Evolutionary conservation across 2,329 filamentous ascomycete species (phyloP).

Genomic region (Ampelomyces quisqualis): DNA sequence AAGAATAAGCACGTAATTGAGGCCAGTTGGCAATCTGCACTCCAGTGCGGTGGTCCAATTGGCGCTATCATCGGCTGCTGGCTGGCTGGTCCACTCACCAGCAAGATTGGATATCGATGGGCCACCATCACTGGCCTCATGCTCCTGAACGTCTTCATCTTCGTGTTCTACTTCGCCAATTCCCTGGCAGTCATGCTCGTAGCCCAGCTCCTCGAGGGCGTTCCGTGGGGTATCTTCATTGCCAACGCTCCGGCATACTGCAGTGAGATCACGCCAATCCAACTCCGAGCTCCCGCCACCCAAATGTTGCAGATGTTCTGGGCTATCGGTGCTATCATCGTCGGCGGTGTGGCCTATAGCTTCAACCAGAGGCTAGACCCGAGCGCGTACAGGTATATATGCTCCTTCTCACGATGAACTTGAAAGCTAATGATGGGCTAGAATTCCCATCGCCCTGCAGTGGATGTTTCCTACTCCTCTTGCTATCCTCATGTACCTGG

Average conservation of each 20-base stretch:
- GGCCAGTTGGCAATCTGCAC: constrained; percentile 59
- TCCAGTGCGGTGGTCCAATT: constrained; percentile 57
- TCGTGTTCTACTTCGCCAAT: constrained; percentile 59
- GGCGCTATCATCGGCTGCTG: constrained; percentile 63
- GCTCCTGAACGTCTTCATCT: constrained; percentile 60
- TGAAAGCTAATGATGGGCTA: constrained; percentile 13
- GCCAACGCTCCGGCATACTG: constrained; percentile 65
- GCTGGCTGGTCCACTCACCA: constrained; percentile 62
- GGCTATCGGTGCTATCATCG: constrained; percentile 63
- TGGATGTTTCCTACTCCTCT: constrained; percentile 51
- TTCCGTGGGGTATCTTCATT: constrained; percentile 68
- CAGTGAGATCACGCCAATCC: constrained; percentile 61
- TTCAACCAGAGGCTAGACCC: constrained; percentile 45
- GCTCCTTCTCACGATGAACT: background rate
- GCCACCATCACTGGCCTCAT: constrained; percentile 59
- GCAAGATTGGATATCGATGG: constrained; percentile 60
- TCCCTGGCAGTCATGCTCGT: constrained; percentile 52
- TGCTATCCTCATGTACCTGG: constrained; percentile 47
- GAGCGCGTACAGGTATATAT: constrained; percentile 23
- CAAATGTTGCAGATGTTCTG: constrained; percentile 68
- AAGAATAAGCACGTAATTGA: constrained; percentile 45
- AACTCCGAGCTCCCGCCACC: constrained; percentile 58
- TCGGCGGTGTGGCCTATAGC: constrained; percentile 57
- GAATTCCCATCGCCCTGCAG: constrained; percentile 41
- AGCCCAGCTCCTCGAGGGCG: constrained; percentile 60